Evolutionary conservation across 2,329 filamentous ascomycete genomes (phyloP), one percentile per base, ranked within the genome.

Genomic region (Botrytis tulipae): DNA sequence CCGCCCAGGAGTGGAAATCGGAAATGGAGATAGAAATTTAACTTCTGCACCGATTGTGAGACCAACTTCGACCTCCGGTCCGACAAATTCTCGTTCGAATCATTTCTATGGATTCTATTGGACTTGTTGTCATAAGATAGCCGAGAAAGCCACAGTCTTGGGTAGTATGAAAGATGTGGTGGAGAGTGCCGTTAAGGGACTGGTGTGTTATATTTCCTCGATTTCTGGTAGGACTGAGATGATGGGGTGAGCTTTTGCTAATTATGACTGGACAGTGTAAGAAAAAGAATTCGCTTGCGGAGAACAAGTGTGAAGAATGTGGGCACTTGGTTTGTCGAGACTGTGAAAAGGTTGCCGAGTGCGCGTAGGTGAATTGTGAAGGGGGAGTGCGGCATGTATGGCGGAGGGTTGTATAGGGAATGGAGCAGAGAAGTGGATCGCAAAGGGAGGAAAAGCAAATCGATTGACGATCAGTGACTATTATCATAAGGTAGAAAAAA

Each of bases 251-350:
- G 8, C 20, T 54, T 1, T 40, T 40, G 70, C 70, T 72, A 9
- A 67, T 14, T 1, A 2, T 48, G 18, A 8, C 14, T 32, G 5
- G 57, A 20, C n/a, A 72, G 70, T 72, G 61, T 40, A 72, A 59
- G 35, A 67, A 37, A 29, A 72, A 32, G 10, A 67, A 67, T 12
- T 67, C 61, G 0, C 48, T 59, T 16, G 46, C 18, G 4, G 48
- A 72, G 7, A 46, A 57, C 25, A 57, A 20, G 37, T 72, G 70
- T 67, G n/a, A 18, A 68, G 70, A 72, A n/a, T 67, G 70, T 37
- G 60, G 46, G 1, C 60, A 72, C 44, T n/a, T 29, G 1, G 61
- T 67, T 10, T 72, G 61, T 67, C 20, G 7, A 35, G 8, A 42
- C 2, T 72, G 70, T 35, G 46, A 67, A 54, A 72, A 54, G 37